Conservation (phyloP, 768 basidiomycete genomes). For the Tricholoma sp. region DNA sequence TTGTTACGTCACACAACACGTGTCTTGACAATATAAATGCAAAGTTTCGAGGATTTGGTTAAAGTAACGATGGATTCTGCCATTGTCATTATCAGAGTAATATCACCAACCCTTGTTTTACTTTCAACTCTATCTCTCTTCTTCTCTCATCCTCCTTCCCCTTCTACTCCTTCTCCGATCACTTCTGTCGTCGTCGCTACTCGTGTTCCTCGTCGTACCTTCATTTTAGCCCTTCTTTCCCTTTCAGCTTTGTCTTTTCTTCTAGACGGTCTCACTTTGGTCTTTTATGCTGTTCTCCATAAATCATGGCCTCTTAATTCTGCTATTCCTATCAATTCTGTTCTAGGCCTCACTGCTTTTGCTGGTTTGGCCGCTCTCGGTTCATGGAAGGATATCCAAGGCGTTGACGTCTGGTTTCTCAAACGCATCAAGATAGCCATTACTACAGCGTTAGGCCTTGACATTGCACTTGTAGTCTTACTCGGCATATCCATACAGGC, state of each 20-base stretch:
- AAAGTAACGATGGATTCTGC: conserved; percentile 15
- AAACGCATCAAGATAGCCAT: conserved; percentile 53
- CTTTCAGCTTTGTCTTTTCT: conserved; percentile 70
- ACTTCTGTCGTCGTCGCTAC: conserved; percentile 72
- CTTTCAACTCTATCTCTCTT: conserved; percentile 59
- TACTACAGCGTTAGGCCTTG: conserved; percentile 48
- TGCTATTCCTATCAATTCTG: conserved; percentile 61
- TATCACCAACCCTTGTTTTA: conserved; percentile 64
- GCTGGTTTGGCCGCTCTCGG: conserved; percentile 70
- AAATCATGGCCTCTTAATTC: conserved; percentile 60
- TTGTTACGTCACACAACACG: conserved; percentile 18
- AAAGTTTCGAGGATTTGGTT: neutral
- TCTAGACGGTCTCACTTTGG: conserved; percentile 70
- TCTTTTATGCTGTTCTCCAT: conserved; percentile 56
- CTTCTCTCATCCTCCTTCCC: conserved; percentile 39
- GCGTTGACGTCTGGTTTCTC: conserved; percentile 62
- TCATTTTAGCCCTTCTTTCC: conserved; percentile 69
- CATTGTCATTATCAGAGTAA: conserved; percentile 47
- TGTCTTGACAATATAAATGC: conserved; percentile 21
- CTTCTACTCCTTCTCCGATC: conserved; percentile 57
- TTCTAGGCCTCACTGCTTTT: conserved; percentile 67
- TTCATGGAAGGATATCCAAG: conserved; percentile 73
- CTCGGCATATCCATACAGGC: conserved; percentile 38
- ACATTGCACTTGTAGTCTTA: conserved; percentile 55
- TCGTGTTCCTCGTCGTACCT: conserved; percentile 65